A percentile compares a stretch with the other conserved stretches of the same genome.
Evolutionary conservation across 2,329 filamentous ascomycete genomes (phyloP).

Genomic region (Albifimbria verrucaria): DNA sequence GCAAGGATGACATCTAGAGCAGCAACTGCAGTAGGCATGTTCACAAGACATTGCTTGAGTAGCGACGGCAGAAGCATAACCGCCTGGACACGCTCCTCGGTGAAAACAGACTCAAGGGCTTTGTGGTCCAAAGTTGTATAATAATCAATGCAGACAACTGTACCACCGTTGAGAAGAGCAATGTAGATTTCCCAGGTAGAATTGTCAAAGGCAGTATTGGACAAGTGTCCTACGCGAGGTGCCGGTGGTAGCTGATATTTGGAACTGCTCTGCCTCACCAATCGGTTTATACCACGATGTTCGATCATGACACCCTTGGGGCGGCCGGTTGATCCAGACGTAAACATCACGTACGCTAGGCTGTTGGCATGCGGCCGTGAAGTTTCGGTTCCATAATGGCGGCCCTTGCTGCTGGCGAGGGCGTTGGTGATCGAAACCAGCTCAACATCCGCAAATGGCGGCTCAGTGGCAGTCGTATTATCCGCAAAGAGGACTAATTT

Average conservation of each 20-base stretch:
- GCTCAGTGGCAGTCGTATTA: neutral
- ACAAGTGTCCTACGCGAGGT: constrained; percentile 1
- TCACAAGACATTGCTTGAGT: constrained; percentile 12
- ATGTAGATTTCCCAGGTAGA: constrained; percentile 8
- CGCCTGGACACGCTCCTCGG: constrained; percentile 4
- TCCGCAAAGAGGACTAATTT: neutral
- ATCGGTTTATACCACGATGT: neutral
- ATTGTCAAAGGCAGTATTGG: constrained; percentile 11
- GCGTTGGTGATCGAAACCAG: neutral
- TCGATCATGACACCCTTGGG: constrained; percentile 14
- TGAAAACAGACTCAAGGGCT: constrained; percentile 8
- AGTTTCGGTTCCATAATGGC: neutral
- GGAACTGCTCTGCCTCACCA: neutral
- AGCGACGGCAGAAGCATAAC: constrained; percentile 9
- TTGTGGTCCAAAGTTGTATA: constrained; percentile 8
- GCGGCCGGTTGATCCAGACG: constrained; percentile 5
- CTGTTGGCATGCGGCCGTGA: neutral
- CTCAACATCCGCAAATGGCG: neutral
- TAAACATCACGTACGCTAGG: constrained; percentile 5
- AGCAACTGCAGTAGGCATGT: constrained; percentile 3
- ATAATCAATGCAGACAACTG: constrained; percentile 13
- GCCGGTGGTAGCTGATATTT: neutral
- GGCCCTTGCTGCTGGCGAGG: neutral
- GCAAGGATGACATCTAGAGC: constrained; percentile 7
- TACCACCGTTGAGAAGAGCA: constrained; percentile 16